Conservation (phyloP, 352 stramenopile genomes). For the Globisporangium solare region DNA sequence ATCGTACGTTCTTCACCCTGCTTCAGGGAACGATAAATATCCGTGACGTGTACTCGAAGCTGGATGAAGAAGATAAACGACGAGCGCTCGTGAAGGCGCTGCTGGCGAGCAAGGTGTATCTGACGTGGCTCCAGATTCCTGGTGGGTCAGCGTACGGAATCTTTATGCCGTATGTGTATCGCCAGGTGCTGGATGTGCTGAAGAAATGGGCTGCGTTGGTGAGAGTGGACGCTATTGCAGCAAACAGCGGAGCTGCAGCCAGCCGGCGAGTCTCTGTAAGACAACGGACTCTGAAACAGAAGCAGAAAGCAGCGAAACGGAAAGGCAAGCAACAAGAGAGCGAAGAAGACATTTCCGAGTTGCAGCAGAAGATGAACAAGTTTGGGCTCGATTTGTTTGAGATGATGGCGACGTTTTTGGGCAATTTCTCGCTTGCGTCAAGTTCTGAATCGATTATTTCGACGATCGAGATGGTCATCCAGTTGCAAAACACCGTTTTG, state of each 20-base stretch:
- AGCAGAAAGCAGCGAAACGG: slow-evolving; percentile 11
- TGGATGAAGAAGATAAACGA: slow-evolving; percentile 32
- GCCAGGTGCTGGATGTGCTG: slow-evolving; percentile 72
- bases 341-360: slow-evolving; percentile 19
- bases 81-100: slow-evolving; percentile 51
- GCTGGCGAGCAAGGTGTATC: slow-evolving; percentile 68
- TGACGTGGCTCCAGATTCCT: slow-evolving; percentile 76
- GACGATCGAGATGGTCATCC: slow-evolving; percentile 61
- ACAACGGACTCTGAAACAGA: slow-evolving; percentile 12
- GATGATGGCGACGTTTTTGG: slow-evolving; percentile 53
- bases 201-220: slow-evolving; percentile 68
- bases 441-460: slow-evolving; percentile 73
- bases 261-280: slow-evolving; percentile 6
- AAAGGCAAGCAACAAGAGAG: slow-evolving; percentile 13
- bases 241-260: slow-evolving; percentile 1
- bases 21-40: slow-evolving; percentile 59
- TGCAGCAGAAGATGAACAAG: slow-evolving; percentile 36
- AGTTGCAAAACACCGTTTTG: slow-evolving; percentile 46
- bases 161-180: slow-evolving; percentile 85
- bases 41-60: slow-evolving; percentile 42
- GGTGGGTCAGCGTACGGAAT: slow-evolving; percentile 76
- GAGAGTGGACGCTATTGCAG: slow-evolving; percentile 11
- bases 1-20: slow-evolving; percentile 60
- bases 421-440: slow-evolving; percentile 51
- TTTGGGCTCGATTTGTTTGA: slow-evolving; percentile 57